phyloP scores from a whole-genome alignment of 768 basidiomycete species.

The Botryobasidium botryosum region DNA sequence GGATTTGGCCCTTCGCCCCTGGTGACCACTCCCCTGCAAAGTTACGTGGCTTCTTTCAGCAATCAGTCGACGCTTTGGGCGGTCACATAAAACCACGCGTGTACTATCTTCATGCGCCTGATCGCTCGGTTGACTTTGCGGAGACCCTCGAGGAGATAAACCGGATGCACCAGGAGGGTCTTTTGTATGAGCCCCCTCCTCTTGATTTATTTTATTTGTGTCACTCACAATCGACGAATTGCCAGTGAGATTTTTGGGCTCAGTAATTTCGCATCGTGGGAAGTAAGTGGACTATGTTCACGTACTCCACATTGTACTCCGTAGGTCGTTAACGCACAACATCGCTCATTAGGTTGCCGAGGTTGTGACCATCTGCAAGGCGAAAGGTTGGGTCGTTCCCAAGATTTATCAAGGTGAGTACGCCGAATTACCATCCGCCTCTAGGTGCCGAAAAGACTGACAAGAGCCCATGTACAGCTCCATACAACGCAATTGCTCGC shows the following conservation, averaged over 20 bases:
- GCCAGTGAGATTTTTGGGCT: slow-evolving; percentile 23
- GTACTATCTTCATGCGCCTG: slow-evolving; percentile 32
- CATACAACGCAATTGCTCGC: slow-evolving; percentile 11
- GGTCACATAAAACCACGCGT: slow-evolving; percentile 14
- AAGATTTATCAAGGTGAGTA: slow-evolving; percentile 27
- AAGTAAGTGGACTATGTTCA: slow-evolving; percentile 13
- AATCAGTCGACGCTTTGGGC: slow-evolving; percentile 5
- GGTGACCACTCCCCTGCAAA: slow-evolving; percentile 9
- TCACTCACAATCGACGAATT: background rate
- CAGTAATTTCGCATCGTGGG: slow-evolving; percentile 28
- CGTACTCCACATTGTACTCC: slow-evolving; percentile 2
- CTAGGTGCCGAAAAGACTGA: background rate
- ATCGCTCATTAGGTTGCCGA: slow-evolving; percentile 27
- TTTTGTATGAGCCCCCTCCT: no score
- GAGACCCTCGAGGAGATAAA: slow-evolving; percentile 31
- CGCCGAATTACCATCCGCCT: background rate
- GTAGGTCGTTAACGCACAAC: slow-evolving; percentile 7
- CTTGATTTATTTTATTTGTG: no score
- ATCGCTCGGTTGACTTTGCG: slow-evolving; percentile 28
- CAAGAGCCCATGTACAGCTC: background rate
- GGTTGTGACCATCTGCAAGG: slow-evolving; percentile 25
- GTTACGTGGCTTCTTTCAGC: slow-evolving; percentile 6
- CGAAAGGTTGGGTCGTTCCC: slow-evolving; percentile 31
- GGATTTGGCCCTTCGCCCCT: slow-evolving; percentile 1
- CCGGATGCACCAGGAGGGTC: slow-evolving; percentile 34